Base-by-base conservation (phyloP, 805 yeast species). In the Cyberlindnera suaveolens region DNA sequence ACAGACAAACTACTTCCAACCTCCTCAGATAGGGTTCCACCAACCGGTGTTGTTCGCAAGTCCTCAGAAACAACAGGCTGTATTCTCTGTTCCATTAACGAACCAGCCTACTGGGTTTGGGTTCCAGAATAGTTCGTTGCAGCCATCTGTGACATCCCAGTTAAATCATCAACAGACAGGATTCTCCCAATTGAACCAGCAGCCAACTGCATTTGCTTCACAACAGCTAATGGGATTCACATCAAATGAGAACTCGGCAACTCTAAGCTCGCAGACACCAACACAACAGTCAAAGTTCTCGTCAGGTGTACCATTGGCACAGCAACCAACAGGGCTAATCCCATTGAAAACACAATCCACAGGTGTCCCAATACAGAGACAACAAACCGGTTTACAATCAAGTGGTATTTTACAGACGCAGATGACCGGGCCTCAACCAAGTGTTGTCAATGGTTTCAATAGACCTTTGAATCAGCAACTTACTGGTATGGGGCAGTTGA, bases 371-470 rank as follows among this genome's bases (percentile, higher is more conserved):
- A 38, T 51, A 16, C 77, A 71, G 46, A 75, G 82, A 15, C 89
- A 82, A 57, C 75, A 74, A 45, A 82, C 91, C 3, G 85, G 89
- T 1, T 68, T 76, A n/a, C 68, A 77, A 33, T 71, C 79, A 38
- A 78, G 40, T 20, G 57, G 9, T 8, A 39, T 29, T 17, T 15
- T 20, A 8, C 23, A 14, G 27, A 19, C 18, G 18, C 40, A 31
- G 9, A 6, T 13, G 19, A 5, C 30, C 11, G 27, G 27, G 4
- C 11, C 27, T 23, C 27, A 23, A 23, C 27, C 27, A 23, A 9
- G 4, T 23, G 27, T 11, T 9, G 8, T 23, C 27, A 23, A 23
- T 9, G 27, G 6, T 10, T 8, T 23, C 27, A 23, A 10, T 23
- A 23, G 11, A 9, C 27, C 27, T 23, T 23, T 10, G 15, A 33